A percentile compares a stretch with the other conserved stretches of the same genome.
Conservation (phyloP, 2,329 filamentous ascomycete species). For the Diaporthe helianthi region DNA sequence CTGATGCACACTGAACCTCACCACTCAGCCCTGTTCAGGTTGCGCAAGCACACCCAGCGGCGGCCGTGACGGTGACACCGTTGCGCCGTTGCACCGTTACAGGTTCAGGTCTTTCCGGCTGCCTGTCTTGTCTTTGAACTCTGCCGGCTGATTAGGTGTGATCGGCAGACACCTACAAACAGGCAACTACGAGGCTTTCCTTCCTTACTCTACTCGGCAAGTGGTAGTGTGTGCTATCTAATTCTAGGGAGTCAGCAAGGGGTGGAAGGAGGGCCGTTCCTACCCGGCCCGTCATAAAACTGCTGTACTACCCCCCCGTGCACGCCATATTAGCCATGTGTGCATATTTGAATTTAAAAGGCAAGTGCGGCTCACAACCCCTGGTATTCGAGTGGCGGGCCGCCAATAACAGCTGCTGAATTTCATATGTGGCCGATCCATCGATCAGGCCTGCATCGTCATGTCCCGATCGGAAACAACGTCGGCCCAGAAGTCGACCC, state of each 20-base stretch:
- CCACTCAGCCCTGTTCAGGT: conserved; percentile 21
- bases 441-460: conserved; percentile 22
- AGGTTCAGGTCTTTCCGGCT: conserved; percentile 1
- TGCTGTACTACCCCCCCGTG: not conserved
- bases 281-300: conserved; percentile 2
- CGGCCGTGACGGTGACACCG: not conserved
- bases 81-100: not conserved
- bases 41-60: conserved; percentile 3
- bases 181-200: not conserved
- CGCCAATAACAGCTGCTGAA: not conserved
- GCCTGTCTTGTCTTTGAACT: not conserved
- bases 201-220: not conserved
- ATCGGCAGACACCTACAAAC: not conserved
- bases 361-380: conserved; percentile 7
- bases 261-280: conserved; percentile 3
- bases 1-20: too few species aligned
- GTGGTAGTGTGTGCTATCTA: not conserved
- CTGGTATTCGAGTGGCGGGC: conserved; percentile 1
- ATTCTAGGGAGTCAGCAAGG: not conserved
- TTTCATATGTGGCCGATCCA: conserved; percentile 16
- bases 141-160: not conserved
- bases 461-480: conserved; percentile 24
- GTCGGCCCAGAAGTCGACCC: conserved; percentile 2
- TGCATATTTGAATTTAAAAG: not conserved
- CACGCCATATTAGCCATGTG: not conserved